Evolutionary conservation across 768 basidiomycete species (phyloP), one percentile per base, ranked within the genome.

Genomic region (Hebeloma cylindrosporum): DNA sequence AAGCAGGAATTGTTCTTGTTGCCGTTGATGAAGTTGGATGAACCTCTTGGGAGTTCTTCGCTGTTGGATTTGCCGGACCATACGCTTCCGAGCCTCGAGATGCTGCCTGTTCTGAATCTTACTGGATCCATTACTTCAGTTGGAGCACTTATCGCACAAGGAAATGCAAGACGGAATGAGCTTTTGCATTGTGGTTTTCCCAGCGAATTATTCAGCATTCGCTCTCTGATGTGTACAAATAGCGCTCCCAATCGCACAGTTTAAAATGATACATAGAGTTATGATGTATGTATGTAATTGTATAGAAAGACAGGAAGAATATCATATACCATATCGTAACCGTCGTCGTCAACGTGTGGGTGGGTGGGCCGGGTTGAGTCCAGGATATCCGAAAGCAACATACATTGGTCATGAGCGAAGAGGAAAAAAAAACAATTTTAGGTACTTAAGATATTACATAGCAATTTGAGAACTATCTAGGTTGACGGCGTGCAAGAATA

Each of bases 401-500:
- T n/a, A n/a, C n/a, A n/a, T n/a, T n/a, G n/a, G n/a, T 46, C 34
- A 23, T 40, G 25, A 41, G 40, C 39, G 31, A 30, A 39, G 22
- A 42, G 33, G 32, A 39, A 49, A 25, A 37, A 22, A 30, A 37
- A 43, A 38, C 22, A 43, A 7, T n/a, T n/a, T n/a, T n/a, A n/a
- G n/a, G n/a, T n/a, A n/a, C n/a, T n/a, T n/a, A n/a, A n/a, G n/a
- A n/a, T n/a, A 34, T 45, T 67, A 77, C 66, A 77, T 59, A 65
- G 79, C 71, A 55, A 88, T 87, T 67, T 86, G 85, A 60, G 85
- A 87, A 56, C 74, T 74, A 56, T 75, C 74, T 65, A 75, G 55
- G 38, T 86, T 85, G 43, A 92, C 71, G 31, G 89, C 88, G 61
- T 88, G 84, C 61, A 92, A 68, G 64, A 92, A 90, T 48, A 95